These are phyloP conservation scores for Hippophae gyantsensis DNA, from an alignment of 306 rosid genomes.

Conservation along the genomic window DNA sequence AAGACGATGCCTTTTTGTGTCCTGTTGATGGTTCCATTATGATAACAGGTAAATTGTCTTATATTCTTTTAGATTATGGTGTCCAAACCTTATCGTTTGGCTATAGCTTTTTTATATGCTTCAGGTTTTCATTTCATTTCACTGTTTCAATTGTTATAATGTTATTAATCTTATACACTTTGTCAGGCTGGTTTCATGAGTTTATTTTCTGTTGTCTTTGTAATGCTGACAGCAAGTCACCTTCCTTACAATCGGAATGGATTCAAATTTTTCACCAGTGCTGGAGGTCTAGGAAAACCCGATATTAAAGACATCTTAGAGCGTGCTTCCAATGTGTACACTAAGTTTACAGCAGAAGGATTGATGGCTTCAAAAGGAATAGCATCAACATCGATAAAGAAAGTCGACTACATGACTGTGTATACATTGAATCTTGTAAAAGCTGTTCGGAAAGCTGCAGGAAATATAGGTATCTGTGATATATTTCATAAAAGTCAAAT, in stretches of 20 bases:
- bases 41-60: constrained; percentile 67
- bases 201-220: neutral
- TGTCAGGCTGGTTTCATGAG: neutral
- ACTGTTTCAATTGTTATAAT: too few relatives aligned
- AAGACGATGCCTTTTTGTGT: constrained; percentile 49
- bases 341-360: constrained; percentile 48
- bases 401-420: constrained; percentile 66
- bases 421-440: constrained; percentile 83
- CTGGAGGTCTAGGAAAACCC: constrained; percentile 90
- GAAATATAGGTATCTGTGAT: constrained; percentile 60
- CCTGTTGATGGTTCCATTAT: constrained; percentile 87
- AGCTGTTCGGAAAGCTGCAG: constrained; percentile 85
- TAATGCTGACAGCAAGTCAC: constrained; percentile 73
- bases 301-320: constrained; percentile 82
- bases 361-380: constrained; percentile 39
- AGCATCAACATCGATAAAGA: constrained; percentile 40
- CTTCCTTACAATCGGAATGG: constrained; percentile 96
- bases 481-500: constrained; percentile 17
- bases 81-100: neutral
- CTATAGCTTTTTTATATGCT: constrained; percentile 10
- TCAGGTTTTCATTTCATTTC: too few relatives aligned
- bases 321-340: constrained; percentile 70
- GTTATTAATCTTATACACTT: neutral
- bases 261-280: constrained; percentile 83
- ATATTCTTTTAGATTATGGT: constrained; percentile 10